These are phyloP conservation scores for Paracorniculantispora psalliotae DNA, from an alignment of 2,329 filamentous ascomycete genomes.

Conservation along the genomic window DNA sequence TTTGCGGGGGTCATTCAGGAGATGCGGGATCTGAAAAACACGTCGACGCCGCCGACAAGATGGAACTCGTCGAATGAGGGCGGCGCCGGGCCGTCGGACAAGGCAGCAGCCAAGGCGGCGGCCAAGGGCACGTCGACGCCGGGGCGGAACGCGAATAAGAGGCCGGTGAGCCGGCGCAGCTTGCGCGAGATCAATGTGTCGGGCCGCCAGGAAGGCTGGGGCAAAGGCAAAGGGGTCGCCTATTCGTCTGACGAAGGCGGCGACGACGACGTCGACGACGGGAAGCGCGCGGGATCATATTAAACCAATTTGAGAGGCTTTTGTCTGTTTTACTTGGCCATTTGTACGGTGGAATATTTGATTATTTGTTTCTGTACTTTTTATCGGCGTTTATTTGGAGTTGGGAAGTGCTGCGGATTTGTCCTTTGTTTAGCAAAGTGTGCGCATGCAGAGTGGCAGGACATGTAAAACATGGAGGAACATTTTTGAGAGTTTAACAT, in stretches of 20 bases:
- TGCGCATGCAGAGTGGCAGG: neutral
- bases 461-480: neutral
- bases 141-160: conserved; percentile 26
- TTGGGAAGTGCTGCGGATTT: too few species aligned
- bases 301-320: conserved; percentile 20
- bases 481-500: neutral
- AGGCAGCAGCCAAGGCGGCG: too few species aligned
- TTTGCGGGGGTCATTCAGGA: conserved; percentile 83
- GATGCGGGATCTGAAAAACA: conserved; percentile 59
- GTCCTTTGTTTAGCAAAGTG: neutral
- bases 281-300: conserved; percentile 39
- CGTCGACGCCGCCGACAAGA: conserved; percentile 42
- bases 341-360: too few species aligned
- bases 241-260: conserved; percentile 33
- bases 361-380: too few species aligned
- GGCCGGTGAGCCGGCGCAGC: conserved; percentile 35
- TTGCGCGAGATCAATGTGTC: conserved; percentile 33
- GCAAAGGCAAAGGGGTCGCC: conserved; percentile 45
- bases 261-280: conserved; percentile 25
- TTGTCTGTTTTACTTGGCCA: conserved; percentile 3
- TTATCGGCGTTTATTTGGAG: too few species aligned
- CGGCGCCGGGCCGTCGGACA: conserved; percentile 30
- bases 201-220: conserved; percentile 30
- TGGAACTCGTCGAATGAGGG: conserved; percentile 45
- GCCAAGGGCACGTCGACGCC: conserved; percentile 22